Percentiles rank a stretch among this genome's conserved stretches.
phyloP scores from a whole-genome alignment of 2,329 filamentous ascomycete species.

The Penicillium paneum region DNA sequence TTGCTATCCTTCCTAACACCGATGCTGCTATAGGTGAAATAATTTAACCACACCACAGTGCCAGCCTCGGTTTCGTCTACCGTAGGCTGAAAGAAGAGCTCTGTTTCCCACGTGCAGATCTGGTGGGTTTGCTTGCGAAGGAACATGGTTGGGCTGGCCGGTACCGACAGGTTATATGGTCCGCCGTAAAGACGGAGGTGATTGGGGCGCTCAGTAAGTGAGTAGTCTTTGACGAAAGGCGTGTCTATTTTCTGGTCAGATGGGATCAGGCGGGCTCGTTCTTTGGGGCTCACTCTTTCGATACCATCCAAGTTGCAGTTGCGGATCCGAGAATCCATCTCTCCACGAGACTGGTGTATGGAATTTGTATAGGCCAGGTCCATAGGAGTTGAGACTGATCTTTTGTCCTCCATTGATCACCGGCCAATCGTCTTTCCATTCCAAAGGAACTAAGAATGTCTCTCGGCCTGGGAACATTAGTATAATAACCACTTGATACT shows the following conservation, averaged over 20 bases:
- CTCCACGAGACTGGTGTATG: constrained; percentile 24
- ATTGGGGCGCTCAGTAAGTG: constrained; percentile 45
- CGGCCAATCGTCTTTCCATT: constrained; percentile 54
- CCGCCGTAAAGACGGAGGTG: constrained; percentile 51
- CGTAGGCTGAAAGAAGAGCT: constrained; percentile 48
- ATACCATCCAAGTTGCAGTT: constrained; percentile 37
- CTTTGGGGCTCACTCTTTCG: constrained; percentile 37
- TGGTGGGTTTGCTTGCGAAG: constrained; percentile 54
- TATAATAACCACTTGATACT: background rate
- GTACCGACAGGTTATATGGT: constrained; percentile 51
- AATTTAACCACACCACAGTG: constrained; percentile 54
- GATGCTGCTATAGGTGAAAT: constrained; percentile 46
- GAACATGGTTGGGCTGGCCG: constrained; percentile 52
- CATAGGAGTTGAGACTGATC: constrained; percentile 35
- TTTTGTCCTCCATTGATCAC: constrained; percentile 49
- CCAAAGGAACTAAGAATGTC: constrained; percentile 50
- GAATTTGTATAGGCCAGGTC: constrained; percentile 22
- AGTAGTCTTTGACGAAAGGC: constrained; percentile 48
- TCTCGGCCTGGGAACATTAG: constrained; percentile 41
- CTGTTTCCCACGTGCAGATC: constrained; percentile 43
- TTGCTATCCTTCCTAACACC: constrained; percentile 33
- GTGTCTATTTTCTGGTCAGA: constrained; percentile 40
- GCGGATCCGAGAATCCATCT: constrained; percentile 34
- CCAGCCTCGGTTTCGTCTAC: constrained; percentile 51
- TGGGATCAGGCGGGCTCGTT: background rate